phyloP scores from a whole-genome alignment of 2,329 filamentous ascomycete genomes.

The Decorospora gaudefroyi region DNA sequence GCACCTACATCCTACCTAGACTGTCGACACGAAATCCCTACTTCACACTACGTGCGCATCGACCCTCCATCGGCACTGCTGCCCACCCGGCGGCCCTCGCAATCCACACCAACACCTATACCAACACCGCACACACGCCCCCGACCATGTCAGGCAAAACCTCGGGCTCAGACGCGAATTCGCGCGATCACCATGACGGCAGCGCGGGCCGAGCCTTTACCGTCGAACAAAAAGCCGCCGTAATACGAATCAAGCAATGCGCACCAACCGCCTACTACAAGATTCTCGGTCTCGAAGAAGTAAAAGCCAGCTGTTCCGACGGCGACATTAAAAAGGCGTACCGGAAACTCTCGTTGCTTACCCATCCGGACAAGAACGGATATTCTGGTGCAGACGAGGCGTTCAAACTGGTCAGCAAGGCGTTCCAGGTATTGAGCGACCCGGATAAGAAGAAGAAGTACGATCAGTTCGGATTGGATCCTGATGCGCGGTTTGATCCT shows the following conservation, averaged over 20 bases:
- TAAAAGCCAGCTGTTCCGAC: constrained; percentile 70
- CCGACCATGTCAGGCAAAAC: constrained; percentile 51
- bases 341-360: constrained; percentile 88
- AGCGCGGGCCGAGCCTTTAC: constrained; percentile 80
- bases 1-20: no score
- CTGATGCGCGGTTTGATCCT: constrained; percentile 80
- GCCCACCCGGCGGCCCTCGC: constrained; percentile 12
- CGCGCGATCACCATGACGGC: constrained; percentile 73
- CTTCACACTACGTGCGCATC: constrained; percentile 12
- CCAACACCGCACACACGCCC: constrained; percentile 4
- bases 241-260: constrained; percentile 85
- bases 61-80: constrained; percentile 10
- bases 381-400: constrained; percentile 95
- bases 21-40: no score
- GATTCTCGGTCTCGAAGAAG: constrained; percentile 74
- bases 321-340: constrained; percentile 97
- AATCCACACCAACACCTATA: constrained; percentile 7
- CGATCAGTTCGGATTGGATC: constrained; percentile 88
- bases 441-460: constrained; percentile 89
- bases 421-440: constrained; percentile 91
- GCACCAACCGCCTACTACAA: constrained; percentile 90
- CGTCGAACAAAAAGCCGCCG: constrained; percentile 86
- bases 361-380: constrained; percentile 98
- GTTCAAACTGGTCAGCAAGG: constrained; percentile 95
- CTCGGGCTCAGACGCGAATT: constrained; percentile 50